Evolutionary conservation across 129 eudicot genomes (phyloP).

Genomic region (Silybum marianum): DNA sequence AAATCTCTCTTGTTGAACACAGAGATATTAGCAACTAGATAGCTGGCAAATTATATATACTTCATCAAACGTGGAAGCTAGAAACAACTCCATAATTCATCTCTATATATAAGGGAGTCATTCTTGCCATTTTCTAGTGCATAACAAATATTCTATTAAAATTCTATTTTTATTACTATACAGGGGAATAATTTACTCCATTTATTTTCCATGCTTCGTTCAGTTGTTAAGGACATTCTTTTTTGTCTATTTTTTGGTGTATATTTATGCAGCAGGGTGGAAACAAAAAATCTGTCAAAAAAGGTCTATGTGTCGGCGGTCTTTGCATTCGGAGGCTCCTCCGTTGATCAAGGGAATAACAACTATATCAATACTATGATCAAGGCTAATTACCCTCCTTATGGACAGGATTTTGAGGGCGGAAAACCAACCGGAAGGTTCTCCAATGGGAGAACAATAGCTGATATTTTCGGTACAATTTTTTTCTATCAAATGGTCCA

Average conservation of each 20-base stretch:
- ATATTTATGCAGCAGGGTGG: constrained; percentile 1
- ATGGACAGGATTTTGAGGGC: constrained; percentile 63
- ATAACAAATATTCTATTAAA: not conserved
- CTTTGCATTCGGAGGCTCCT: constrained; percentile 63
- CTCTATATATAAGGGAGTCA: not conserved
- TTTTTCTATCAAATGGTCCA: not conserved
- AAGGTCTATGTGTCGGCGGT: constrained; percentile 47
- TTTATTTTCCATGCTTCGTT: not conserved
- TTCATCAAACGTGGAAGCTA: not conserved
- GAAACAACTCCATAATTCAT: not conserved
- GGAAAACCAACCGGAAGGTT: constrained; percentile 70
- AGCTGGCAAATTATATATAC: not conserved
- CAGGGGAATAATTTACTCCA: constrained; percentile 59
- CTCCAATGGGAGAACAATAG: constrained; percentile 59
- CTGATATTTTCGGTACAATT: constrained; percentile 56
- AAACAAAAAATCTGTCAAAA: constrained; percentile 25
- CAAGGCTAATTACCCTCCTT: constrained; percentile 66
- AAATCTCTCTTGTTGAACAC: not conserved
- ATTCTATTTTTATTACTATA: not conserved
- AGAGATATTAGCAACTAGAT: not conserved
- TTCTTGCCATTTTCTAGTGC: not conserved
- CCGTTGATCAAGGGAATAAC: constrained; percentile 71
- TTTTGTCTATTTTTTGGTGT: constrained; percentile 10
- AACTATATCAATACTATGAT: constrained; percentile 43
- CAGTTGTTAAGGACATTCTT: not conserved